Conservation (phyloP, 2,329 filamentous ascomycete genomes). For the Pestalotiopsis sp. region DNA sequence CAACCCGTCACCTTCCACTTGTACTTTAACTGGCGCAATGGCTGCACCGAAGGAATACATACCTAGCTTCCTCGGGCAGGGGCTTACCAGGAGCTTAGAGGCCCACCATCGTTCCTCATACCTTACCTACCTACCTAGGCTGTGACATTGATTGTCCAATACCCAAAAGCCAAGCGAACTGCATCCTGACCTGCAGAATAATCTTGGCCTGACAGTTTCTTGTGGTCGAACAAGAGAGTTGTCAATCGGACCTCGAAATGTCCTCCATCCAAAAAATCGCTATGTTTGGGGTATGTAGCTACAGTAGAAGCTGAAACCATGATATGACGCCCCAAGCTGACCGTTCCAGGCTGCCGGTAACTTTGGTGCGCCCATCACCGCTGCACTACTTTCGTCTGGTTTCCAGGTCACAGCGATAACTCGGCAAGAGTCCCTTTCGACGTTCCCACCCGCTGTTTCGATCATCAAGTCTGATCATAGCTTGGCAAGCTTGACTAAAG, state of each 20-base stretch:
- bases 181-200: too few species aligned
- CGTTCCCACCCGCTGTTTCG: constrained; percentile 21
- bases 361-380: constrained; percentile 29
- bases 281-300: constrained; percentile 30
- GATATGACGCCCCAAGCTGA: neutral
- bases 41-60: too few species aligned
- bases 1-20: too few species aligned
- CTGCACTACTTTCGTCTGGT: constrained; percentile 23
- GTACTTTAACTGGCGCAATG: too few species aligned
- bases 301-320: neutral
- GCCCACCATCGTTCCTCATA: too few species aligned
- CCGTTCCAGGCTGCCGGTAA: constrained; percentile 28
- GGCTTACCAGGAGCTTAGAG: too few species aligned
- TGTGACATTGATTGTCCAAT: too few species aligned
- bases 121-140: too few species aligned
- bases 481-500: constrained; percentile 21
- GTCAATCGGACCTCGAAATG: neutral
- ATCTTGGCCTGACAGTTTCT: too few species aligned
- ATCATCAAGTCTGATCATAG: constrained; percentile 24
- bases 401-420: constrained; percentile 28
- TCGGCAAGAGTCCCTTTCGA: constrained; percentile 22
- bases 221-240: too few species aligned
- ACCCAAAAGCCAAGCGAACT: too few species aligned
- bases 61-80: too few species aligned
- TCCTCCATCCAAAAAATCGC: constrained; percentile 25